Base-by-base conservation (phyloP, 345 rosid genomes). In the Hibiscus mutabilis region DNA sequence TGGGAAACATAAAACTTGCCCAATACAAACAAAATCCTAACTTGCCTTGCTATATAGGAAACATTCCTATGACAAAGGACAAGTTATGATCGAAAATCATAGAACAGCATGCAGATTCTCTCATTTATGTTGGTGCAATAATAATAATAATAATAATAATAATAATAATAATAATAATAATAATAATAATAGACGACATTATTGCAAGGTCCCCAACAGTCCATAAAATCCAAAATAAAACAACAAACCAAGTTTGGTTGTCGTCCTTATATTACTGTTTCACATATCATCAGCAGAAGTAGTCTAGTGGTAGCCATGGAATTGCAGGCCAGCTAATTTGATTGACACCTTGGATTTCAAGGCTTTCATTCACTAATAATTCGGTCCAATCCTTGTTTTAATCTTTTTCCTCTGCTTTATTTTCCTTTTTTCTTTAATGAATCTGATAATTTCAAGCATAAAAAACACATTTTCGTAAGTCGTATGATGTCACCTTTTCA, bases 351-450 rank as follows among this genome's bases (percentile, higher is more conserved):
- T 2, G 33, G 15, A 58, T 31, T 31, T 40, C n/a, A 33, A n/a
- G 14, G 33, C 12, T 31, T 31, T 33, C 66, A 61, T 61, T 61
- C 66, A 18, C 27, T 62, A 46, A 18, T 10, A 62, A 35, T 62
- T 62, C 67, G 49, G 66, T 61, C 66, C 66, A 61, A 61, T 60
- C 66, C 21, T 60, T 60, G 65, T 3, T 63, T 63, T 15, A 63
- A 37, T 37, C 19, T 63, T 14, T 33, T 53, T 2, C 27, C 60
- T 21, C 1, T 19, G 3, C 11, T 58, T 7, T 60, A 6, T 15
- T 18, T 47, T 12, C 16, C 4, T 5, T 37, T 18, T n/a, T 61
- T 62, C 14, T 18, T 10, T 18, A 18, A 18, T 10, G 21, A 47
- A 37, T 4, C 24, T 33, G 25, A 62, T 37, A 62, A 62, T 35